phyloP scores from a whole-genome alignment of 116 monocot genomes.

The Dioscorea cayenensis region DNA sequence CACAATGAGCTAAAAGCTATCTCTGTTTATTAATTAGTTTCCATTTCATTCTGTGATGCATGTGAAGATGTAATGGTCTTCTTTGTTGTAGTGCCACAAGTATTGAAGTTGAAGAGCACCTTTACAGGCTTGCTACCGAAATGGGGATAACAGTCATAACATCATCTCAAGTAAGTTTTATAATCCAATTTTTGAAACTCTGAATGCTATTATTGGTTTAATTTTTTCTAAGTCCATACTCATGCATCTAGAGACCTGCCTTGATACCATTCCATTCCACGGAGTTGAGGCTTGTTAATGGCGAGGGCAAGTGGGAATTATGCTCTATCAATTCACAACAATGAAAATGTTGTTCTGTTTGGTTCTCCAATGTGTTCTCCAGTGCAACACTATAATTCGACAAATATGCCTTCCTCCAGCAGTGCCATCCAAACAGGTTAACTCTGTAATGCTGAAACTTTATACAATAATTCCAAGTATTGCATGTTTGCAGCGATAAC shows the following conservation, averaged over 20 bases:
- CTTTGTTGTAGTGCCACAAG: slow-evolving; percentile 80
- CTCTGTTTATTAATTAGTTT: not conserved
- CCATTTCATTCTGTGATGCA: not conserved
- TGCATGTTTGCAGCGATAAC: not conserved
- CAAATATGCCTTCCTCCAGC: not conserved
- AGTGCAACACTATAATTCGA: not conserved
- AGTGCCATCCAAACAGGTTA: not conserved
- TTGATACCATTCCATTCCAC: slow-evolving; percentile 82
- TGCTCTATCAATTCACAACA: slow-evolving; percentile 49
- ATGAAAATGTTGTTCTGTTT: not conserved
- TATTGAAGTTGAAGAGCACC: slow-evolving; percentile 94
- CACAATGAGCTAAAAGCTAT: not conserved
- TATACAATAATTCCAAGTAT: not conserved
- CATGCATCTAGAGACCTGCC: slow-evolving; percentile 59
- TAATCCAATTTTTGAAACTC: not conserved
- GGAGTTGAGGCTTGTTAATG: slow-evolving; percentile 87
- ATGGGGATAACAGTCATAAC: slow-evolving; percentile 92
- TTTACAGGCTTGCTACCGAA: slow-evolving; percentile 82
- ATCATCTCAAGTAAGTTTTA: slow-evolving; percentile 76
- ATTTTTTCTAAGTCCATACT: not conserved
- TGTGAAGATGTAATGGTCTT: not conserved
- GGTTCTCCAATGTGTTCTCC: not conserved
- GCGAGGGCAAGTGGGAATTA: slow-evolving; percentile 86
- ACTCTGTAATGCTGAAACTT: not conserved
- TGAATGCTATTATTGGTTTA: not conserved